Percentiles rank a stretch among this genome's conserved stretches.
These are phyloP conservation scores for Aureobasidium sp. DNA, from an alignment of 2,329 filamentous ascomycete species.

Conservation along the genomic window DNA sequence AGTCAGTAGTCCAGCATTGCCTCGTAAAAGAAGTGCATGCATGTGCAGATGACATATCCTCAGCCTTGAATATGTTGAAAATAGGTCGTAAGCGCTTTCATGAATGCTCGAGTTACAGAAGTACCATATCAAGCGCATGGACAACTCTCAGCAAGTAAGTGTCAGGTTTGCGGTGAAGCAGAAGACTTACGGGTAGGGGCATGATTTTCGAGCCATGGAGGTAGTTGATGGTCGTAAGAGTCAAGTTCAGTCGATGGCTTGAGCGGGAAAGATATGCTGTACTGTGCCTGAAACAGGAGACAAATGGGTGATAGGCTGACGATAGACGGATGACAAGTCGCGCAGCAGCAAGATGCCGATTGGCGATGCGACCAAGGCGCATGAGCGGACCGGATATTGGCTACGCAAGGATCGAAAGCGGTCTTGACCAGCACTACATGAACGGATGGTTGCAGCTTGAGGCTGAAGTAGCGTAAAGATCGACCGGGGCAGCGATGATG, in stretches of 20 bases:
- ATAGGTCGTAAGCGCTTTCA: neutral
- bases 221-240: neutral
- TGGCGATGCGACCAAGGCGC: neutral
- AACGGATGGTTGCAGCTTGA: slow-evolving; percentile 4
- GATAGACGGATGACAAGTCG: neutral
- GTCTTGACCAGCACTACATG: neutral
- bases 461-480: neutral
- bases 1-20: slow-evolving; percentile 1
- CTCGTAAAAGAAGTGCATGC: slow-evolving; percentile 8
- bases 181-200: neutral
- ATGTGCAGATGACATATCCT: slow-evolving; percentile 8
- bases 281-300: slow-evolving; percentile 9
- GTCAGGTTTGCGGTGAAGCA: neutral
- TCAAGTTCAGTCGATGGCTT: slow-evolving; percentile 1
- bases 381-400: neutral
- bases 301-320: neutral
- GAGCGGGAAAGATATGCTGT: neutral
- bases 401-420: neutral
- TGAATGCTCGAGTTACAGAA: neutral
- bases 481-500: neutral
- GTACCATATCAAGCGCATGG: neutral
- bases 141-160: neutral
- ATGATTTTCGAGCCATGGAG: neutral
- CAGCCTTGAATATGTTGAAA: neutral
- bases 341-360: slow-evolving; percentile 8